Evolutionary conservation across 176 grass and related monocot genomes (phyloP), one percentile per base, ranked within the genome.

Genomic region (Areca catechu): DNA sequence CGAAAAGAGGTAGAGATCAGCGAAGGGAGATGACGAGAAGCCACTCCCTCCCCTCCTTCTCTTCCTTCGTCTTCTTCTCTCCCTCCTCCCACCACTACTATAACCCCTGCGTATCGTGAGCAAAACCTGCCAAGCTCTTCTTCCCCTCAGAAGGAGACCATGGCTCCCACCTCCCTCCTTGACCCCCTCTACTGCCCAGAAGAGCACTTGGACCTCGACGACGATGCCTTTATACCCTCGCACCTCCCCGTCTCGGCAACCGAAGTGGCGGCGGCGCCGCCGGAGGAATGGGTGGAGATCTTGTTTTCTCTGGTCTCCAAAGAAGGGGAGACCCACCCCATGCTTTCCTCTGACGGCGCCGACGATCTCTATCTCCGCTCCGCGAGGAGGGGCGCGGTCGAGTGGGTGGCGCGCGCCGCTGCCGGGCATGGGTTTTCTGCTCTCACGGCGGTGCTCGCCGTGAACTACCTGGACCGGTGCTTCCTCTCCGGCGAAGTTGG

Each of bases 381-480:
- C 48, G 21, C 49, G 22, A 65, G 62, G 62, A 65, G 25, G 22
- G 22, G 28, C 22, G 22, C 14, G 4, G 55, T 30, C 17, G 56
- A 20, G 47, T 71, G 68, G 68, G 43, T 51, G 47, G 34, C 10
- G 34, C 68, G 22, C 5, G 56, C 56, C 20, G 68, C 56, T 1
- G 34, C 15, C 19, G 22, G 47, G 7, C 68, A 71, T 47, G 68
- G 15, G 1, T 71, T 71, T 56, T 60, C 68, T 16, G 62, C 15
- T 4, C 48, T 65, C 16, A 65, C 62, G 22, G 62, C 20, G 62
- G 3, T 65, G 48, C 62, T 65, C 22, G 62, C 62, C 16, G 48
- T 65, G 20, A 65, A 50, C 62, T 65, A 65, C 62, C 62, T 65
- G 16, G 62, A 65, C 49, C 62, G 62, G 48, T 65, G 62, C 48